Conservation (phyloP, 2,329 filamentous ascomycete species). For the Leptographium procerum region DNA sequence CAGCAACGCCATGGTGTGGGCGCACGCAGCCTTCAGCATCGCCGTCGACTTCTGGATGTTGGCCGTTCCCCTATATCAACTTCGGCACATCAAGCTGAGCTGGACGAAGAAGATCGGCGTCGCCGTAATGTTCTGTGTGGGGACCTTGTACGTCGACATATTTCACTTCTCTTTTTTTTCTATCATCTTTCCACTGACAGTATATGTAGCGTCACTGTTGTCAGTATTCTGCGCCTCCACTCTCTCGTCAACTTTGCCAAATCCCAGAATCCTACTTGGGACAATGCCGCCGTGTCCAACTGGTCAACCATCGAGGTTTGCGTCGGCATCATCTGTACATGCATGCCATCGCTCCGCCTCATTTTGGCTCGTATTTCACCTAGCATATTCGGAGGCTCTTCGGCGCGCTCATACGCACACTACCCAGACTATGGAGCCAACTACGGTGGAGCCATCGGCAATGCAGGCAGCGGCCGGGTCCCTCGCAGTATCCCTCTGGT, state of each 20-base stretch:
- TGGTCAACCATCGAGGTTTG: conserved; percentile 24
- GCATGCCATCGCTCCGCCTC: conserved; percentile 21
- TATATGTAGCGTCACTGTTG: conserved; percentile 20
- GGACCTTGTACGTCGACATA: conserved; percentile 20
- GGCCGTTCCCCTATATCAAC: conserved; percentile 32
- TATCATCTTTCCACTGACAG: background rate
- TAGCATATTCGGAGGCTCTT: conserved; percentile 5
- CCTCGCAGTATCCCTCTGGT: conserved; percentile 6
- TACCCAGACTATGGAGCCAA: background rate
- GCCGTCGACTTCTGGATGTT: conserved; percentile 40
- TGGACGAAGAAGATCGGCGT: conserved; percentile 36
- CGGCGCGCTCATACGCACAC: conserved; percentile 2
- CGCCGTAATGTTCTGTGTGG: conserved; percentile 34
- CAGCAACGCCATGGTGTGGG: conserved; percentile 36
- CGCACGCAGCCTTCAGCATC: conserved; percentile 40
- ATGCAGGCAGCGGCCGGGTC: background rate
- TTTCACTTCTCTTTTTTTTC: background rate
- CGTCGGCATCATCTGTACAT: conserved; percentile 23
- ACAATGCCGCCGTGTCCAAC: conserved; percentile 18
- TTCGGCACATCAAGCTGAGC: conserved; percentile 27
- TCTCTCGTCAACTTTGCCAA: conserved; percentile 18
- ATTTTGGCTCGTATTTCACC: conserved; percentile 20
- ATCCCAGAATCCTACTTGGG: conserved; percentile 20
- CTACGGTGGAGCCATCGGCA: background rate
- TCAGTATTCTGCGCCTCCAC: conserved; percentile 21